Conservation (phyloP, 768 basidiomycete genomes). For the Gyrodon lividus region DNA sequence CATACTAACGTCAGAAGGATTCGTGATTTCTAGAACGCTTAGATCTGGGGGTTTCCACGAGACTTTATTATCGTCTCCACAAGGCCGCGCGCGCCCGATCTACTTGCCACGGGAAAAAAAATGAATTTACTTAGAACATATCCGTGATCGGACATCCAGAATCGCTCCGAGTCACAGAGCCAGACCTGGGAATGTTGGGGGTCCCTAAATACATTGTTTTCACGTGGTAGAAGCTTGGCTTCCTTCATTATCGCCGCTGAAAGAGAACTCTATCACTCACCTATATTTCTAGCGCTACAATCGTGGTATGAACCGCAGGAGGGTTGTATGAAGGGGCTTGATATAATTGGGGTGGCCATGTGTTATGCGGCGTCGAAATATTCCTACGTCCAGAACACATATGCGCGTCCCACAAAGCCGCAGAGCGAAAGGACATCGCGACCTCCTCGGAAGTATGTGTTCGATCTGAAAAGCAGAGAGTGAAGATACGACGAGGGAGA, state of each 20-base stretch:
- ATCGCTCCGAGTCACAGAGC: not conserved
- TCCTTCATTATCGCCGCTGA: conserved; percentile 12
- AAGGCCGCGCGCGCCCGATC: not conserved
- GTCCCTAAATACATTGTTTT: not conserved
- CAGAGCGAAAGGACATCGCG: not conserved
- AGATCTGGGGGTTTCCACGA: not conserved
- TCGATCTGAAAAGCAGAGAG: not conserved
- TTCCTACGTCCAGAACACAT: not conserved
- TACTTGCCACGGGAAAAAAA: not conserved
- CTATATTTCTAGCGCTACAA: conserved; percentile 12
- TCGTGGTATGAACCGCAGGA: not conserved
- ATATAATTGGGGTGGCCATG: conserved; percentile 14
- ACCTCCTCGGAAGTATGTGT: not conserved
- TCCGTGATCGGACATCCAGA: not conserved
- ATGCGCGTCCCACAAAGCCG: not conserved
- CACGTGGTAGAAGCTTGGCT: conserved; percentile 16
- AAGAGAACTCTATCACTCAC: conserved; percentile 16
- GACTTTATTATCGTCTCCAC: not conserved
- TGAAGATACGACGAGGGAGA: not conserved
- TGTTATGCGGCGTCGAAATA: conserved; percentile 6
- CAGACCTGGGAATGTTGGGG: not conserved
- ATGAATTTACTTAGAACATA: not conserved
- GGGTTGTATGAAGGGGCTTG: not conserved
- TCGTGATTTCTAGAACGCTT: not conserved
- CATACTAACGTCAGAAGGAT: not conserved